Evolutionary conservation across 768 basidiomycete genomes (phyloP), one percentile per base, ranked within the genome.

Genomic region (Termitomyces sp.): DNA sequence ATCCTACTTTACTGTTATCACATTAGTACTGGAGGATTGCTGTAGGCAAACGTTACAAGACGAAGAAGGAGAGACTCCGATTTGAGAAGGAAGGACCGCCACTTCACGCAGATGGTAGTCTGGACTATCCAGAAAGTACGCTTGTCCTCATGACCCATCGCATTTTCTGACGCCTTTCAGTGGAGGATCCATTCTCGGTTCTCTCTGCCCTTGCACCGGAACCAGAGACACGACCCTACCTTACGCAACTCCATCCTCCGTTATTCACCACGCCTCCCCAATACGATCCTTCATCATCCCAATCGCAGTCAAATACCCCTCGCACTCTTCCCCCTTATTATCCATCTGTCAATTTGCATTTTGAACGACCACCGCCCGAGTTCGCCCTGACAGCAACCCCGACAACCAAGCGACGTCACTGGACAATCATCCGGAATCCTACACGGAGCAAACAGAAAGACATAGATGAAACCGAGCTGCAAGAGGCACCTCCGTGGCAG

Each of bases 1-100:
- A 49, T 49, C 45, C 53, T 6, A 9, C 18, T 49, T 49, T 51
- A 8, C 1, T 53, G 8, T 11, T 3, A 0, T 41, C 1, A 13
- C 33, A 18, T 47, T 49, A 30, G 24, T 36, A 34, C 22, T 46
- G 15, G 48, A 22, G 3, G 31, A 24, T 36, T 20, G 44, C 42
- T 53, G 4, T 58, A 89, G 89, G 88, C 20, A 91, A 91, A 65
- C 81, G 84, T 13, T 91, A 91, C 66, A 82, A 81, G 57, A 91
- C 89, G 1, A 93, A 93, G 76, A 91, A 88, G 65, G 90, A 93
- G 63, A 78, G 90, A 11, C 64, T 91, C 58, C 78, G 87, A n/a
- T 79, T 91, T 47, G 91, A 92, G 66, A 87, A 82, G 60, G 84
- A 86, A 60, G 90, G 90, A 0, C 88, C 87, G 18, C 91, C 90